Evolutionary conservation across 345 rosid genomes (phyloP).

Genomic region (Sisymbrium altissimum): DNA sequence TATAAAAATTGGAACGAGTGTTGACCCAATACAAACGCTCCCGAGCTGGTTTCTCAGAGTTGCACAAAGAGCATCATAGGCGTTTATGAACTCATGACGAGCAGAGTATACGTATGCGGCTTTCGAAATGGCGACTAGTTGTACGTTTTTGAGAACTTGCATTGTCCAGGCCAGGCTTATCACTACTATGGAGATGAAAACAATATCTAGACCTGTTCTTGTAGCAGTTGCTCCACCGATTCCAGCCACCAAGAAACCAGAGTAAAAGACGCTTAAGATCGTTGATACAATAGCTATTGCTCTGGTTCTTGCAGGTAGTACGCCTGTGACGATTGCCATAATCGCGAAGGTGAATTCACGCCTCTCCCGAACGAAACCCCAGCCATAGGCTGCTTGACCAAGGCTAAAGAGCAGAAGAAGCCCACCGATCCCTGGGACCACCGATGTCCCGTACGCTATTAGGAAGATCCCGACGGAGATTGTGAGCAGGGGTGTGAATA

Average conservation of each 20-base stretch:
- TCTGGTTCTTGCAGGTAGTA: constrained; percentile 41
- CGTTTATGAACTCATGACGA: constrained; percentile 33
- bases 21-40: constrained; percentile 63
- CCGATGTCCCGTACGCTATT: constrained; percentile 25
- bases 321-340: constrained; percentile 39
- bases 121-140: constrained; percentile 52
- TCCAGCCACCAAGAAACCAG: constrained; percentile 57
- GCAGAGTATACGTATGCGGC: constrained; percentile 42
- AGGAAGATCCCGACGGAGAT: constrained; percentile 45
- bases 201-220: constrained; percentile 39
- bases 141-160: constrained; percentile 65
- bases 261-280: constrained; percentile 37
- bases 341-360: constrained; percentile 46
- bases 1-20: constrained; percentile 47
- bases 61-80: constrained; percentile 41
- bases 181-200: constrained; percentile 50
- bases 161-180: constrained; percentile 63
- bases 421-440: constrained; percentile 38
- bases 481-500: constrained; percentile 55
- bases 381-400: constrained; percentile 31
- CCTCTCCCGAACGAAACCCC: constrained; percentile 41
- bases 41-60: constrained; percentile 45
- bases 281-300: constrained; percentile 31
- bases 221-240: constrained; percentile 73
- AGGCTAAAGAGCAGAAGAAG: constrained; percentile 33